These are phyloP conservation scores for Leccinum variabile DNA, from an alignment of 1,284 basidiomycete species.

Conservation along the genomic window DNA sequence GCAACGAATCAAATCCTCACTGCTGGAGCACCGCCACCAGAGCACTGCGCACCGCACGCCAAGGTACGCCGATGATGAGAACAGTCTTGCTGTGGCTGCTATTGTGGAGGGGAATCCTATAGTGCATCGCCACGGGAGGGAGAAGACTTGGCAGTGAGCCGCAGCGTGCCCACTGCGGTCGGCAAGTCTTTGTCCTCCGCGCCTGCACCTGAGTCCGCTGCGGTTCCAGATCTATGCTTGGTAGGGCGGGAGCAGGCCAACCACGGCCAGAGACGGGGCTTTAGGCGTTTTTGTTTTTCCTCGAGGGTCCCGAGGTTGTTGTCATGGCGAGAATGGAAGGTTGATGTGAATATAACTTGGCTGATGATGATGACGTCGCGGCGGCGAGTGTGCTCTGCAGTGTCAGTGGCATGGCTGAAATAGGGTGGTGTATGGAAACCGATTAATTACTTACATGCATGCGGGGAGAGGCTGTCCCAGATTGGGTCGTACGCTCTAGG, in stretches of 20 bases:
- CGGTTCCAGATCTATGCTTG: background rate
- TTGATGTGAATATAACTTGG: slow-evolving; percentile 5
- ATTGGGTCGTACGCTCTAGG: background rate
- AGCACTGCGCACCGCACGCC: slow-evolving; percentile 8
- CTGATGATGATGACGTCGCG: background rate
- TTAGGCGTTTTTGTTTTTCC: background rate
- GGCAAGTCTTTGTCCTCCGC: background rate
- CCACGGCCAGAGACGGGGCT: background rate
- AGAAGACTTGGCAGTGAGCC: slow-evolving; percentile 25
- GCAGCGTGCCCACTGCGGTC: slow-evolving; percentile 25
- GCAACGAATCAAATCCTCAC: slow-evolving; percentile 2
- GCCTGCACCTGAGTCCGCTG: background rate
- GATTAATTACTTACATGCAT: background rate
- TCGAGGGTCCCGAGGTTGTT: background rate
- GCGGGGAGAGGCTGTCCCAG: background rate
- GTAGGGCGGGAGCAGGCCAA: background rate
- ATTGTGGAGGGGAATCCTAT: slow-evolving; percentile 14
- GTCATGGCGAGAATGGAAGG: slow-evolving; percentile 23
- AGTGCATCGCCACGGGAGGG: slow-evolving; percentile 25
- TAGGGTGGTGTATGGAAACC: slow-evolving; percentile 21
- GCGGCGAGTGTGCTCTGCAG: slow-evolving; percentile 6
- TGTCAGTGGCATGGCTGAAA: background rate
- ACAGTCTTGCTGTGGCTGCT: slow-evolving; percentile 16
- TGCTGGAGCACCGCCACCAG: background rate
- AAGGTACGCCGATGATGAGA: slow-evolving; percentile 20